phyloP scores from a whole-genome alignment of 2,329 filamentous ascomycete species.

The Pseudofabraea citricarpa region DNA sequence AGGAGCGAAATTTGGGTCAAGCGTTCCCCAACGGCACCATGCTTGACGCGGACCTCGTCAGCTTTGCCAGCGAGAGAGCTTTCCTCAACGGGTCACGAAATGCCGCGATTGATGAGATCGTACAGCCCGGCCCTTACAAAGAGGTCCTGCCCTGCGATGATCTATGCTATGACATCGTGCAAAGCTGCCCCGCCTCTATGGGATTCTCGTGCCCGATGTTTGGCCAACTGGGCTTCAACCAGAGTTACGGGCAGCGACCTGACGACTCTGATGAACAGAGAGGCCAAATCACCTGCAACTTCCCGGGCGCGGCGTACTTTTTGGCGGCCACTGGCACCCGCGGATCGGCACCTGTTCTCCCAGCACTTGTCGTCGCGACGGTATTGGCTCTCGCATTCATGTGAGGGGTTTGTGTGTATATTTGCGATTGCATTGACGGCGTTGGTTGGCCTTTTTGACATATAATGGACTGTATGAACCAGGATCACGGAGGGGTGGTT shows the following conservation, averaged over 20 bases:
- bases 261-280: slow-evolving; percentile 11
- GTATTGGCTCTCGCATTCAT: slow-evolving; percentile 15
- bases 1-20: slow-evolving; percentile 67
- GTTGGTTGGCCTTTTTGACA: slow-evolving; percentile 1
- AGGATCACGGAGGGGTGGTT: too few species aligned
- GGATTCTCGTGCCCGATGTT: slow-evolving; percentile 68
- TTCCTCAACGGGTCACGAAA: slow-evolving; percentile 59
- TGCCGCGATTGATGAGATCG: slow-evolving; percentile 61
- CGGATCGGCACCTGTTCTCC: slow-evolving; percentile 36
- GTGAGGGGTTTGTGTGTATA: too few species aligned
- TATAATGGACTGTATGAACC: too few species aligned
- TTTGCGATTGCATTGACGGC: too few species aligned
- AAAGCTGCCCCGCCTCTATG: slow-evolving; percentile 74
- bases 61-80: slow-evolving; percentile 12
- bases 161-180: slow-evolving; percentile 80
- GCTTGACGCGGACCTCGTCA: slow-evolving; percentile 35
- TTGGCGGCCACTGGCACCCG: slow-evolving; percentile 44
- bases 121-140: slow-evolving; percentile 86
- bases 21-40: slow-evolving; percentile 65
- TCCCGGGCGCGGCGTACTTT: slow-evolving; percentile 53
- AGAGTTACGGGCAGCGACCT: slow-evolving; percentile 38
- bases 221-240: slow-evolving; percentile 34
- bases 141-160: slow-evolving; percentile 87
- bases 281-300: slow-evolving; percentile 51
- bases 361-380: slow-evolving; percentile 9